These are phyloP conservation scores for Chlamydomonas sp. DNA, from an alignment of 139 green algal genomes.

Conservation along the genomic window DNA sequence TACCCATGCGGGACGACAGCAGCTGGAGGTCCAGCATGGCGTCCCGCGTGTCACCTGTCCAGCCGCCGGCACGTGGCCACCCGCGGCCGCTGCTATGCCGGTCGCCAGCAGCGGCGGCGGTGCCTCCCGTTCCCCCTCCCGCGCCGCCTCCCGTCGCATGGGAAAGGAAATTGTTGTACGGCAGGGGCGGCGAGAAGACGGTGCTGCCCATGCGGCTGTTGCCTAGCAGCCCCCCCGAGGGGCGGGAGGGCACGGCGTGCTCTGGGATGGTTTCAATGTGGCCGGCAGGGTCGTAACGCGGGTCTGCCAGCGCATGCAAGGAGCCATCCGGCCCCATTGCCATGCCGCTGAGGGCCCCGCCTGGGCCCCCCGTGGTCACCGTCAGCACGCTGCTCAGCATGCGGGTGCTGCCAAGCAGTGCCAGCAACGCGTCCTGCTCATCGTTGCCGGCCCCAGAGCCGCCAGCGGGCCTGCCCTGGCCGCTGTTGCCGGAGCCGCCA, in stretches of 20 bases:
- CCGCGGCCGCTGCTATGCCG: no score
- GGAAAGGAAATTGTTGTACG: neutral
- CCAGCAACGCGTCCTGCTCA: slow-evolving; percentile 22
- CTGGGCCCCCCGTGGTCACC: neutral
- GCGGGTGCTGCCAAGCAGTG: slow-evolving; percentile 12
- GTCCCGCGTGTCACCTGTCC: neutral
- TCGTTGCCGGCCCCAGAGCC: neutral
- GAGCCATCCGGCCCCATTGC: slow-evolving; percentile 7
- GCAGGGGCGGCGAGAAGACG: slow-evolving; percentile 22
- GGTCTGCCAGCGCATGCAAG: neutral
- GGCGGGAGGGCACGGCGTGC: neutral
- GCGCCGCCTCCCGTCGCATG: neutral
- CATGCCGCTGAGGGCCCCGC: neutral
- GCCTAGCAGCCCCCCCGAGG: neutral
- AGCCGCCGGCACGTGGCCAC: neutral
- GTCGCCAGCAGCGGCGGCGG: no score
- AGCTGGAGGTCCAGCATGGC: slow-evolving; percentile 1
- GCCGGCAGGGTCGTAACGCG: neutral
- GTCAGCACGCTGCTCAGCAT: slow-evolving; percentile 36
- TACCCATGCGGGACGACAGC: neutral
- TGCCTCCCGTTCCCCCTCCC: neutral
- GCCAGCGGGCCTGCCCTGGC: no score
- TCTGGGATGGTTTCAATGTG: slow-evolving; percentile 17
- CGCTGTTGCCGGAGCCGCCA: neutral
- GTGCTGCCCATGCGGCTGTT: slow-evolving; percentile 27